These are phyloP conservation scores for Umbelopsis vinacea DNA, from an alignment of 192 early-diverging fungal species.

Conservation along the genomic window DNA sequence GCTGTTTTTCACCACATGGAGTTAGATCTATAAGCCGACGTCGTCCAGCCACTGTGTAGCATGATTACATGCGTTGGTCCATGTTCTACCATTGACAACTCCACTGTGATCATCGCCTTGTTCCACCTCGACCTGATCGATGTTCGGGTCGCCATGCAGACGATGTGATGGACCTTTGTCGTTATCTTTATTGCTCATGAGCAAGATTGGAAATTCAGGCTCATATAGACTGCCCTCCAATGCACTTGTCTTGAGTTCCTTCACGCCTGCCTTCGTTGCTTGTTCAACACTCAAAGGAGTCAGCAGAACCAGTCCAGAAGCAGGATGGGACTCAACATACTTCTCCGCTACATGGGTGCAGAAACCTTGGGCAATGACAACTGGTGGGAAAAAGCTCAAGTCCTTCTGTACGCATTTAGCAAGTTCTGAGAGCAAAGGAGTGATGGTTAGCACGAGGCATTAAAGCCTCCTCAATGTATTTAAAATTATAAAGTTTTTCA, in stretches of 20 bases:
- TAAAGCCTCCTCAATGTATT: conserved; percentile 21
- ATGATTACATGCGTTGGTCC: neutral
- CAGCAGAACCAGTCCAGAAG: conserved; percentile 42
- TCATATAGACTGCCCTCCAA: neutral
- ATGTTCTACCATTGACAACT: neutral
- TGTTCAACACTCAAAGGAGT: conserved; percentile 36
- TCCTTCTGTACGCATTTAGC: conserved; percentile 43
- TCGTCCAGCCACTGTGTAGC: neutral
- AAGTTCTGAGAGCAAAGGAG: conserved; percentile 37
- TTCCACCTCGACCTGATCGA: neutral
- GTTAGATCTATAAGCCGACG: neutral
- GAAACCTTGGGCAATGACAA: conserved; percentile 48
- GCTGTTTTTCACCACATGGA: no score
- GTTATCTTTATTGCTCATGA: neutral
- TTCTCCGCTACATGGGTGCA: conserved; percentile 42
- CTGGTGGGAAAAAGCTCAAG: conserved; percentile 44
- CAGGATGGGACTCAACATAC: conserved; percentile 50
- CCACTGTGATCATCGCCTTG: neutral
- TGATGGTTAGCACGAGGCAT: neutral
- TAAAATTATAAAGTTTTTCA: neutral
- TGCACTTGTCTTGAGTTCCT: neutral
- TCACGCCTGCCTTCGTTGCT: neutral
- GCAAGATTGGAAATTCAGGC: neutral
- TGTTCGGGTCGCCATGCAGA: neutral
- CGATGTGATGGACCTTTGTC: neutral